Conservation (phyloP, 139 green algal genomes). For the Tetradesmus lagerheimii region DNA sequence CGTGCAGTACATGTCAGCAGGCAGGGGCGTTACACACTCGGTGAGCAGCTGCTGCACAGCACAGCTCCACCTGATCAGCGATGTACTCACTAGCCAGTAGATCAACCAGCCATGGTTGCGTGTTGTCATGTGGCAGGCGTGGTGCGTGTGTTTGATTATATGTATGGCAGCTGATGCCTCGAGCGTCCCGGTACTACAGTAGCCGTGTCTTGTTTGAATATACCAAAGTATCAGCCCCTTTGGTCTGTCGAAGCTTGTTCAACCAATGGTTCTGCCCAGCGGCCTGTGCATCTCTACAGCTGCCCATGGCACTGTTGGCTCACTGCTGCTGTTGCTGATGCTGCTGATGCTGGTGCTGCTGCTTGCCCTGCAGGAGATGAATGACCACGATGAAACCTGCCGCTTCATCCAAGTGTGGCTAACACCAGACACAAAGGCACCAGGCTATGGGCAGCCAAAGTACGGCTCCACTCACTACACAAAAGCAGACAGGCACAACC, state of each 20-base stretch:
- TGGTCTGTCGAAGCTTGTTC: no score
- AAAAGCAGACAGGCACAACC: conserved; percentile 73
- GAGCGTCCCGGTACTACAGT: no score
- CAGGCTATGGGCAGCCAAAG: conserved; percentile 68
- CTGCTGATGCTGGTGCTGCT: background rate
- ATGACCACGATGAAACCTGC: conserved; percentile 70
- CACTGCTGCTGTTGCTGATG: background rate
- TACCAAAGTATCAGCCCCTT: no score
- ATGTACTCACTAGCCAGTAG: no score
- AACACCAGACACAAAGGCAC: conserved; percentile 72
- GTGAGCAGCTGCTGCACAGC: conserved; percentile 18
- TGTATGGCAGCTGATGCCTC: background rate
- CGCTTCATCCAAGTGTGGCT: conserved; percentile 89
- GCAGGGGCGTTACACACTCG: conserved; percentile 77
- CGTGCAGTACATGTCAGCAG: conserved; percentile 85
- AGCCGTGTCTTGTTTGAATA: no score
- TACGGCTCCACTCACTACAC: conserved; percentile 37
- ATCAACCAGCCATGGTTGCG: no score
- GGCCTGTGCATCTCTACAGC: background rate
- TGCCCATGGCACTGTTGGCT: background rate
- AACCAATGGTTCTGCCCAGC: background rate
- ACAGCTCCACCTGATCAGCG: no score
- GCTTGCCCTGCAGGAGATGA: conserved; percentile 76
- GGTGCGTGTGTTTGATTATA: background rate
- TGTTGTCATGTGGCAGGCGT: no score